Conservation (phyloP, 805 yeast species). For the Starmerella vaccinii region DNA sequence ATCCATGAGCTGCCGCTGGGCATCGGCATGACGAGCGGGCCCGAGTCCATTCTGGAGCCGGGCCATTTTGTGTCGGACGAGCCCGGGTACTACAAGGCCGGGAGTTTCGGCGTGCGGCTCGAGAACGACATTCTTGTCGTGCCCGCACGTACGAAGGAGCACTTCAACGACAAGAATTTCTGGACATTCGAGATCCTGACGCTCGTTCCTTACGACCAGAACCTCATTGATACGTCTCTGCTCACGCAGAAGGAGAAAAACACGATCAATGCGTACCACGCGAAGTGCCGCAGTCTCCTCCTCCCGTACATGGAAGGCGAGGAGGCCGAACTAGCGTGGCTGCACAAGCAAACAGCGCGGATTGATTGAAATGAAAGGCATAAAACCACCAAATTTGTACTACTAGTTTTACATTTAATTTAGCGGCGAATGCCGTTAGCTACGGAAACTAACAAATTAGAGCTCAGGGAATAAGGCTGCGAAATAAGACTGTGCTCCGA, state of each 20-base stretch:
- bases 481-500: background rate
- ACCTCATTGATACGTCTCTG: slow-evolving; percentile 52
- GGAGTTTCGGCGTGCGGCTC: slow-evolving; percentile 80
- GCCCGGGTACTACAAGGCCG: slow-evolving; percentile 89
- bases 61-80: slow-evolving; percentile 85
- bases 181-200: slow-evolving; percentile 75
- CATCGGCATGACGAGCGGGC: slow-evolving; percentile 40
- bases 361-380: background rate
- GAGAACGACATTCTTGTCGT: slow-evolving; percentile 68
- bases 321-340: slow-evolving; percentile 55
- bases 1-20: slow-evolving; percentile 95
- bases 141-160: slow-evolving; percentile 33
- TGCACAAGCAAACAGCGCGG: slow-evolving; percentile 27
- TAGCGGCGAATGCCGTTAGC: too few relatives aligned
- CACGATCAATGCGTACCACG: slow-evolving; percentile 63
- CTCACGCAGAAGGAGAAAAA: slow-evolving; percentile 50
- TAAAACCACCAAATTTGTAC: too few relatives aligned
- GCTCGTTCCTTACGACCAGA: slow-evolving; percentile 68
- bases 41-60: slow-evolving; percentile 42
- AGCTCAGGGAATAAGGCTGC: too few relatives aligned
- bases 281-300: slow-evolving; percentile 45
- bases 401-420: too few relatives aligned
- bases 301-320: slow-evolving; percentile 40
- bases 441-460: too few relatives aligned
- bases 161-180: slow-evolving; percentile 46